A percentile compares a stretch with the other conserved stretches of the same genome.
Evolutionary conservation across 805 yeast genomes (phyloP).

Genomic region (Candida sithepensis): DNA sequence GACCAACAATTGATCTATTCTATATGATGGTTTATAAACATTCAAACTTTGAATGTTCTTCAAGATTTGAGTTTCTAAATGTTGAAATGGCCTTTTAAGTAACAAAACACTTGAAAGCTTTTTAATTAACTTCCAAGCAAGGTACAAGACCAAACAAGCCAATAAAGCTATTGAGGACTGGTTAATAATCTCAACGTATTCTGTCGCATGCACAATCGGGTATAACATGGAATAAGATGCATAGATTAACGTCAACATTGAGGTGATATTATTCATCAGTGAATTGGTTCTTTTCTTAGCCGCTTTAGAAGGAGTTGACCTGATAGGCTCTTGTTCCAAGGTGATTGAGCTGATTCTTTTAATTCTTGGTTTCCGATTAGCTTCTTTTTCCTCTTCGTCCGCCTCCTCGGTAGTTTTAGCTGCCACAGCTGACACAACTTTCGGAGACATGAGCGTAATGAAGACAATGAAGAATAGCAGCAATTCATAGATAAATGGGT

Average conservation of each 20-base stretch:
- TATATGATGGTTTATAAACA: slow-evolving; percentile 47
- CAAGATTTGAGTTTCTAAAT: slow-evolving; percentile 35
- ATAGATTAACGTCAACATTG: slow-evolving; percentile 38
- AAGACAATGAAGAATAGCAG: slow-evolving; percentile 23
- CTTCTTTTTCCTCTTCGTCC: slow-evolving; percentile 1
- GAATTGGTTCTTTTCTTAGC: slow-evolving; percentile 13
- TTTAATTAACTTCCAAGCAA: slow-evolving; percentile 40
- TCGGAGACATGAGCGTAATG: slow-evolving; percentile 34
- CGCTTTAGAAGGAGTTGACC: slow-evolving; percentile 4
- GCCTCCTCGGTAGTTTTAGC: not conserved
- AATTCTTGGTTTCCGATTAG: slow-evolving; percentile 9
- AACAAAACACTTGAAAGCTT: slow-evolving; percentile 50
- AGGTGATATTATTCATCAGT: slow-evolving; percentile 37
- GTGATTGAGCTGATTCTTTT: slow-evolving; percentile 27
- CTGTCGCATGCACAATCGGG: slow-evolving; percentile 22
- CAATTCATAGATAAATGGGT: slow-evolving; percentile 28
- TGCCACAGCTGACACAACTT: slow-evolving; percentile 14
- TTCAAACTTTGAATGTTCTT: slow-evolving; percentile 46
- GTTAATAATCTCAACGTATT: slow-evolving; percentile 18
- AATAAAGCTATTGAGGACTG: slow-evolving; percentile 24
- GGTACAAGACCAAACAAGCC: slow-evolving; percentile 20
- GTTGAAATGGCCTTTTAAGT: slow-evolving; percentile 48
- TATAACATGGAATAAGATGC: slow-evolving; percentile 29
- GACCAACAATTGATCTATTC: slow-evolving; percentile 46
- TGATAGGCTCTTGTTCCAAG: slow-evolving; percentile 21